Evolutionary conservation across 202 grass and related monocot species (phyloP).

Genomic region (Elaeis oleifera): DNA sequence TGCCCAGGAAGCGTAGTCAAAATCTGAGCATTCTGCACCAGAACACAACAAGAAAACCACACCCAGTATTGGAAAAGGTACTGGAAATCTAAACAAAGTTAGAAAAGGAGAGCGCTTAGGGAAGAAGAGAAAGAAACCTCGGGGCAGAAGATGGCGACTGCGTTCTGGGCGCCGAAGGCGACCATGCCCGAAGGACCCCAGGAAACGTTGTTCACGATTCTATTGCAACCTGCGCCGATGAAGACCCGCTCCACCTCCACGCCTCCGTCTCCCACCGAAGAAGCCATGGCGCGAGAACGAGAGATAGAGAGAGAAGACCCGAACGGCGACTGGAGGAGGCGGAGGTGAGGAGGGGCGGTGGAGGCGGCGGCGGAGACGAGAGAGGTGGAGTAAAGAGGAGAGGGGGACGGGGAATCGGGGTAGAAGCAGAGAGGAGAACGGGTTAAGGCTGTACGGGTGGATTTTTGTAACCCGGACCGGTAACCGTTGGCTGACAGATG

Average conservation of each 20-base stretch:
- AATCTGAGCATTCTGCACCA: conserved; percentile 69
- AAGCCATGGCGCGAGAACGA: too few relatives aligned
- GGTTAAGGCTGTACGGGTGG: too few relatives aligned
- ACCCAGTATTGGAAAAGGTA: neutral
- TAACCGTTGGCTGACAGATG: too few relatives aligned
- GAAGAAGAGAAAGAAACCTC: conserved; percentile 25
- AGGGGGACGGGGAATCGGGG: too few relatives aligned
- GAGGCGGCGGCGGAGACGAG: too few relatives aligned
- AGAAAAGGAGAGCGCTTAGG: neutral
- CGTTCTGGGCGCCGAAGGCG: conserved; percentile 88
- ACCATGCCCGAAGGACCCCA: conserved; percentile 75
- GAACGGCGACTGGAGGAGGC: too few relatives aligned
- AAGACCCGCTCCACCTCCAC: conserved; percentile 43
- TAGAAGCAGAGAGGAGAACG: too few relatives aligned
- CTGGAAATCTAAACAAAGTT: neutral
- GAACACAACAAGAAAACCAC: neutral
- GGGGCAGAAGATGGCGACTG: conserved; percentile 78
- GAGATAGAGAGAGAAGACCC: too few relatives aligned
- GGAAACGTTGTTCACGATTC: conserved; percentile 92
- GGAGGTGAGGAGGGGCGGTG: too few relatives aligned
- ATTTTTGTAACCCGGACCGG: too few relatives aligned
- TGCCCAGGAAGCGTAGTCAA: conserved; percentile 74
- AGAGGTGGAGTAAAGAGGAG: too few relatives aligned
- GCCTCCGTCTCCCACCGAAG: neutral
- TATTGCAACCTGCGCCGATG: conserved; percentile 78